These are phyloP conservation scores for Nepenthes gracilis DNA, from an alignment of 148 eudicot genomes.

Conservation along the genomic window DNA sequence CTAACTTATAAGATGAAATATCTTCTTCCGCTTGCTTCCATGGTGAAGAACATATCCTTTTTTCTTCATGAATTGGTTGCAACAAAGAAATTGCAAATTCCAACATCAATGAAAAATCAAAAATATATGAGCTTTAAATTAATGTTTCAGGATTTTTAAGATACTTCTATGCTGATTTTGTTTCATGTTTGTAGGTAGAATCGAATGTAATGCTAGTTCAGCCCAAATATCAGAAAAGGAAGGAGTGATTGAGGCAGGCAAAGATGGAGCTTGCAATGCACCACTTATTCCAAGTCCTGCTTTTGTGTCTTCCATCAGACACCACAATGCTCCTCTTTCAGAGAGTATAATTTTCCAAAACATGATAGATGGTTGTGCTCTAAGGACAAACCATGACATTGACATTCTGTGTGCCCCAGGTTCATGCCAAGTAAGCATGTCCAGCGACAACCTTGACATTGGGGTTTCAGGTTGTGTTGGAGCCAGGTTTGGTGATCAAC, in stretches of 20 bases:
- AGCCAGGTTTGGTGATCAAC: conserved; percentile 11
- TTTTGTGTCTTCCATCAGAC: conserved; percentile 10
- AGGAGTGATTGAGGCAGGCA: conserved; percentile 3
- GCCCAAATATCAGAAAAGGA: conserved; percentile 10
- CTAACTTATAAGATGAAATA: not conserved
- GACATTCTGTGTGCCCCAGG: conserved; percentile 17
- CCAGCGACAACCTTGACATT: conserved; percentile 1
- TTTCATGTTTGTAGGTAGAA: conserved; percentile 12
- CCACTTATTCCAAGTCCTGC: conserved; percentile 10
- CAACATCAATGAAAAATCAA: not conserved
- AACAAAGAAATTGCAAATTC: not conserved
- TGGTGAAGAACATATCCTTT: not conserved
- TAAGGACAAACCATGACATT: conserved; percentile 13
- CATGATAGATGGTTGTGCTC: conserved; percentile 16
- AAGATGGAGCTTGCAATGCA: conserved; percentile 10
- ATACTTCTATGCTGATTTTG: conserved; percentile 6
- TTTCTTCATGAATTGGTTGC: not conserved
- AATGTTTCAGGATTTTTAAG: not conserved
- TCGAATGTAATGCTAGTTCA: conserved; percentile 7
- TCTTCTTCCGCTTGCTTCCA: not conserved
- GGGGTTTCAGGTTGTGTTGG: conserved; percentile 11
- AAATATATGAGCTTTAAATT: not conserved
- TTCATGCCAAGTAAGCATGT: conserved; percentile 11
- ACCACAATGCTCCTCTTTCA: conserved; percentile 29
- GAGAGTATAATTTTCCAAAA: conserved; percentile 43